A percentile compares a stretch with the other conserved stretches of the same genome.
These are phyloP conservation scores for Mycena pura DNA, from an alignment of 768 basidiomycete genomes.

Conservation along the genomic window DNA sequence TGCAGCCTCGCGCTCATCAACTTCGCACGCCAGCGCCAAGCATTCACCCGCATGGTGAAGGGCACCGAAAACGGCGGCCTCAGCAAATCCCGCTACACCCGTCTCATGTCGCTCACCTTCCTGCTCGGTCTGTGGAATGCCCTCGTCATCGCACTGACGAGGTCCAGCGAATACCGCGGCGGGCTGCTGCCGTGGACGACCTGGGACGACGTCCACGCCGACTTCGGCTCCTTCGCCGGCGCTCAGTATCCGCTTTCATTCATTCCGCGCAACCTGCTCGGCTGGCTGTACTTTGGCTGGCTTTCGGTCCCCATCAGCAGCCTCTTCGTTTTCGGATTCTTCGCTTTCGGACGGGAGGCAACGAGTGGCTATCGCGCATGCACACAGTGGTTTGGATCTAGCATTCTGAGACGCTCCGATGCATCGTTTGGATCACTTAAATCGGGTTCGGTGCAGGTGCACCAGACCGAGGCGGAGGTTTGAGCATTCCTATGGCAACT, in stretches of 20 bases:
- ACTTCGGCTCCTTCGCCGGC: conserved; percentile 1
- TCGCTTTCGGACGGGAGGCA: conserved; percentile 1
- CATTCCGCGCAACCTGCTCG: not conserved
- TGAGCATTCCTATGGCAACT: too few relatives aligned
- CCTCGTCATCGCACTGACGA: not conserved
- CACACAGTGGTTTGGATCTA: not conserved
- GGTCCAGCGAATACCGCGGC: not conserved
- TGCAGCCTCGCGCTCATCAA: not conserved
- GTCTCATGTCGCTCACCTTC: not conserved
- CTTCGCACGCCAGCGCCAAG: not conserved
- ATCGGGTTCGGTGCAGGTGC: not conserved
- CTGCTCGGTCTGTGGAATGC: conserved; percentile 5
- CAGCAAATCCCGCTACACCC: not conserved
- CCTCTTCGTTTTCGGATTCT: conserved; percentile 7
- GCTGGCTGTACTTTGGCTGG: conserved; percentile 7
- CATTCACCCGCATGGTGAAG: not conserved
- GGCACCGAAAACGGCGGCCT: not conserved
- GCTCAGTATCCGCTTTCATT: not conserved
- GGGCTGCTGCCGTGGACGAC: conserved; percentile 6
- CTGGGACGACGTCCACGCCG: conserved; percentile 7
- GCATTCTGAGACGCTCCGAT: not conserved
- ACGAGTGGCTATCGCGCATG: not conserved
- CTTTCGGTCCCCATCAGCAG: conserved; percentile 1
- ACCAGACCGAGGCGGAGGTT: too few relatives aligned
- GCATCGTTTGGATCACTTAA: not conserved